Conservation (phyloP, 1,139 yeast species). For the Nakaseomyces uthaithaninus region DNA sequence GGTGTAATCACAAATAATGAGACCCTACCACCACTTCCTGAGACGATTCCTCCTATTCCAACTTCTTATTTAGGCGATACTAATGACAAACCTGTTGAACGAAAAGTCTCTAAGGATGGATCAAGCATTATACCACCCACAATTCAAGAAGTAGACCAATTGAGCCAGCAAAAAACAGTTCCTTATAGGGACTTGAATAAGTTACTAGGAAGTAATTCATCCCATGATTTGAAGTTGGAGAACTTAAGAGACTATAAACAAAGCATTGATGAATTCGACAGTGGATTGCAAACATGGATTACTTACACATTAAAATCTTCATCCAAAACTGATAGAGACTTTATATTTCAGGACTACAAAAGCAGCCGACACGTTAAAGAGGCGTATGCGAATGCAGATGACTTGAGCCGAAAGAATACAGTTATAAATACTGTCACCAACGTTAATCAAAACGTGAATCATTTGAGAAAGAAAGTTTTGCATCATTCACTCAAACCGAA, state of each 20-base stretch:
- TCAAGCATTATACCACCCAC: constrained; percentile 17
- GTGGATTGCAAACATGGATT: constrained; percentile 30
- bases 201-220: constrained; percentile 18
- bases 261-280: constrained; percentile 22
- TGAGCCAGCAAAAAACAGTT: constrained; percentile 13
- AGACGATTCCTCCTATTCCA: constrained; percentile 10
- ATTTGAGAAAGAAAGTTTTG: constrained; percentile 30
- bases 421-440: constrained; percentile 31
- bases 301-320: constrained; percentile 27
- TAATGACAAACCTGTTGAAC: constrained; percentile 1
- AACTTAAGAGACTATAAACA: constrained; percentile 20
- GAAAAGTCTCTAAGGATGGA: constrained; percentile 12
- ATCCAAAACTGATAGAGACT: constrained; percentile 21
- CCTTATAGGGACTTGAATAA: constrained; percentile 24
- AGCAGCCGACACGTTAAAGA: constrained; percentile 30
- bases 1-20: constrained; percentile 25
- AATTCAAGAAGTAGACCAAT: constrained; percentile 14
- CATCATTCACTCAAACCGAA: constrained; percentile 31
- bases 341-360: constrained; percentile 29
- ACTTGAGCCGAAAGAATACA: constrained; percentile 28
- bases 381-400: constrained; percentile 33
- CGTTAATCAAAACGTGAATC: constrained; percentile 32
- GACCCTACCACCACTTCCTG: constrained; percentile 30
- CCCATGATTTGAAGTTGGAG: constrained; percentile 22
- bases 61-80: constrained; percentile 1